Evolutionary conservation across 495 filamentous ascomycete genomes (phyloP), one percentile per base, ranked within the genome.

Genomic region (Xylaria longipes): DNA sequence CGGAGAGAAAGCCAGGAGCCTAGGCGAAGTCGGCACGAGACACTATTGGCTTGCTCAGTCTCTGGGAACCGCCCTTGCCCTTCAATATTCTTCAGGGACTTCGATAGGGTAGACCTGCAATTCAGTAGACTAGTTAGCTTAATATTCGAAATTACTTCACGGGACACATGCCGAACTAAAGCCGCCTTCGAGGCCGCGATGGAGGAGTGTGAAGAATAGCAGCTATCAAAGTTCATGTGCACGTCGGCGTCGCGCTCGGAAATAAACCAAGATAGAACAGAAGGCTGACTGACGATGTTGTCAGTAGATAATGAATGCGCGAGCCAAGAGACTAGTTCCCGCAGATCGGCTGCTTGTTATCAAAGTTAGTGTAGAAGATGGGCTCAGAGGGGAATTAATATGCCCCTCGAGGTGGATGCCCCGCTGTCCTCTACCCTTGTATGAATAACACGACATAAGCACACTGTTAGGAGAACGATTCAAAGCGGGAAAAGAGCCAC

Each of bases 371-470:
- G 46, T 50, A 50, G 7, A 77, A 41, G 69, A 76, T 25, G 72
- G 75, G 2, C 66, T 81, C 31, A 76, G 71, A 17, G 81, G 78
- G 81, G 78, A 77, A 46, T 61, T 76, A 43, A 74, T 81, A 35
- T 82, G 79, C 35, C 69, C 72, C 71, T 81, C 8, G 74, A 71
- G 4, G 68, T 73, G 33, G 74, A 76, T 9, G 72, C n/a, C 80
- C 79, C 14, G 62, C 69, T 39, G 52, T 48, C 37, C 76, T 74
- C 1, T 79, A 78, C 68, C 79, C 78, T 43, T 61, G 68, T 41
- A 65, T 56, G 56, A 80, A 82, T 29, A 73, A 76, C 33, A 69
- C 70, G 12, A 69, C 62, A n/a, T 72, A 73, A 17, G 50, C 27
- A 27, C n/a, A 50, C 3, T 22, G 37, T 15, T 15, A 39, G 7